These are phyloP conservation scores for Acacia concinna DNA, from an alignment of 331 rosid species.

Conservation along the genomic window DNA sequence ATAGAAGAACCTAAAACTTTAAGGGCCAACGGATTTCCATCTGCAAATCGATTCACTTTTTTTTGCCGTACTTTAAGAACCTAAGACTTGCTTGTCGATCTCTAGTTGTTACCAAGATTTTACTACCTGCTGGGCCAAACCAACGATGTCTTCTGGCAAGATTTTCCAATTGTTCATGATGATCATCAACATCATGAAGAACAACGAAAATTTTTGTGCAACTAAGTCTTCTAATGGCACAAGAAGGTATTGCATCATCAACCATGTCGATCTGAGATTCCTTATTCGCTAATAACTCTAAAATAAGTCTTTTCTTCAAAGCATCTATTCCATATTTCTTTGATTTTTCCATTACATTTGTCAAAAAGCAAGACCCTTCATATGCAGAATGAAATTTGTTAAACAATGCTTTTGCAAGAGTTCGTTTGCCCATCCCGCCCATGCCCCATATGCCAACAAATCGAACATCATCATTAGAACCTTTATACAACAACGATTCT, in stretches of 20 bases:
- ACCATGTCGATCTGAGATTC: background rate
- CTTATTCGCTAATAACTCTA: background rate
- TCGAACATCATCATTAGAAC: background rate
- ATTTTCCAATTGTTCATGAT: background rate
- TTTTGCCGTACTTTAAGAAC: too few relatives aligned
- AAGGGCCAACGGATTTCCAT: background rate
- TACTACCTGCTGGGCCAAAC: background rate
- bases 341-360: background rate
- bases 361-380: background rate
- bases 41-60: background rate
- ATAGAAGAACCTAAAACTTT: background rate
- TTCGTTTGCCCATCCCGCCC: background rate
- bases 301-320: background rate
- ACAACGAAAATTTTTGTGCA: background rate
- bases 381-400: background rate
- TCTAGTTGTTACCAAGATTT: background rate
- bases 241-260: background rate
- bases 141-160: background rate
- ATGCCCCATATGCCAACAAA: background rate
- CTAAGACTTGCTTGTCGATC: background rate
- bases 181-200: conserved; percentile 1
- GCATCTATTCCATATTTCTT: background rate
- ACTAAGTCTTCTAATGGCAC: background rate
- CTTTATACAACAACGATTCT: background rate
- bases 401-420: background rate